Evolutionary conservation across 805 yeast genomes (phyloP).

Genomic region (Yamadazyma tumulicola): DNA sequence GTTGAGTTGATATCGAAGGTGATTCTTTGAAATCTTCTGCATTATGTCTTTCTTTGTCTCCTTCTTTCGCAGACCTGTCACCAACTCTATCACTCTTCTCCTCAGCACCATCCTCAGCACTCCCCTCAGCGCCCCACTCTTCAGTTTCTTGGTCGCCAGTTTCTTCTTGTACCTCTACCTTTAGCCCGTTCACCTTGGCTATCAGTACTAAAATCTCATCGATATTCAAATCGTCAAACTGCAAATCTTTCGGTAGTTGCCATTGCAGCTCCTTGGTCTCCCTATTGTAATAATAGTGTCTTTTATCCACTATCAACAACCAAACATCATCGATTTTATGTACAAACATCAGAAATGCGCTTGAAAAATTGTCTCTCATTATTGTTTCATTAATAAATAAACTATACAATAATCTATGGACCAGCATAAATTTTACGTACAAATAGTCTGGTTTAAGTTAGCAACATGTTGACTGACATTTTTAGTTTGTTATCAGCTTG

Average conservation of each 20-base stretch:
- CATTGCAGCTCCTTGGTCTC: conserved; percentile 5
- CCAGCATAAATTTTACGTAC: neutral
- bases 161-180: conserved; percentile 9
- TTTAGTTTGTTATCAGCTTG: conserved; percentile 18
- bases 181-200: conserved; percentile 13
- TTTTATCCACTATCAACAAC: conserved; percentile 8
- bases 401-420: neutral
- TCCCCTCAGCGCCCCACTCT: conserved; percentile 11
- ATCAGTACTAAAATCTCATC: conserved; percentile 9
- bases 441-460: conserved; percentile 20
- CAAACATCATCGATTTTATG: conserved; percentile 10
- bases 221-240: conserved; percentile 4
- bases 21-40: neutral
- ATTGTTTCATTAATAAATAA: neutral
- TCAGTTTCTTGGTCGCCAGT: conserved; percentile 18
- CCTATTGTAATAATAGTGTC: conserved; percentile 12
- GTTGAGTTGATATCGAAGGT: no score
- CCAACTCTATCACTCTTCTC: neutral
- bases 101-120: neutral
- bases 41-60: conserved; percentile 4
- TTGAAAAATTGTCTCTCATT: neutral
- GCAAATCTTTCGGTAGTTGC: conserved; percentile 10
- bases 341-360: conserved; percentile 5
- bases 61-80: neutral
- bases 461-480: conserved; percentile 41